Evolutionary conservation across 768 basidiomycete genomes (phyloP).

Genomic region (Lenzites betulinus): DNA sequence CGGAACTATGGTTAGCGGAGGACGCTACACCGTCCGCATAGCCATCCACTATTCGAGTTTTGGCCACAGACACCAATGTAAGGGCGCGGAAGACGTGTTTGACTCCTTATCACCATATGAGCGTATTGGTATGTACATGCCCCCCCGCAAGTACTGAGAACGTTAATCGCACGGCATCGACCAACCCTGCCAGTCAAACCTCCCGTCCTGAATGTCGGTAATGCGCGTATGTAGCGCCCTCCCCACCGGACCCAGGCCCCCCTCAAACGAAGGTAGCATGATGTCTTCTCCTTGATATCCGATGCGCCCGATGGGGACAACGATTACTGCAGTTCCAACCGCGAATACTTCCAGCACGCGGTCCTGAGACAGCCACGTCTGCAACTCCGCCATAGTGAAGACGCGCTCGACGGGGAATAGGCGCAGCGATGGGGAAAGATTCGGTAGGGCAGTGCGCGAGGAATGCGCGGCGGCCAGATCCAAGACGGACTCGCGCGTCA

Average conservation of each 20-base stretch:
- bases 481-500: conserved; percentile 86
- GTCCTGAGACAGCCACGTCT: conserved; percentile 52
- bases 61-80: too few species aligned
- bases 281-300: conserved; percentile 71
- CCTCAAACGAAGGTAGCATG: conserved; percentile 56
- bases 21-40: not conserved
- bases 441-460: conserved; percentile 36
- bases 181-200: conserved; percentile 63
- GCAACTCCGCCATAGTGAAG: conserved; percentile 47
- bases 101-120: too few species aligned
- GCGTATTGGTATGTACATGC: too few species aligned
- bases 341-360: conserved; percentile 80
- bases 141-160: too few species aligned
- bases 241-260: conserved; percentile 57
- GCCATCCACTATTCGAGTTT: not conserved
- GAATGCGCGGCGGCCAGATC: conserved; percentile 64
- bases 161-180: conserved; percentile 42
- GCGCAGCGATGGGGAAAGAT: conserved; percentile 46
- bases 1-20: not conserved
- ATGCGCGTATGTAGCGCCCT: conserved; percentile 69
- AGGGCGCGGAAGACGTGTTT: too few species aligned
- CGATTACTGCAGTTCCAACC: conserved; percentile 80
- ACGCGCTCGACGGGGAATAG: conserved; percentile 45
- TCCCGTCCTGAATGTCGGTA: conserved; percentile 74
- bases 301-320: conserved; percentile 70